Evolutionary conservation across 208 protist genomes (phyloP).

Genomic region (Acanthamoeba sp.): DNA sequence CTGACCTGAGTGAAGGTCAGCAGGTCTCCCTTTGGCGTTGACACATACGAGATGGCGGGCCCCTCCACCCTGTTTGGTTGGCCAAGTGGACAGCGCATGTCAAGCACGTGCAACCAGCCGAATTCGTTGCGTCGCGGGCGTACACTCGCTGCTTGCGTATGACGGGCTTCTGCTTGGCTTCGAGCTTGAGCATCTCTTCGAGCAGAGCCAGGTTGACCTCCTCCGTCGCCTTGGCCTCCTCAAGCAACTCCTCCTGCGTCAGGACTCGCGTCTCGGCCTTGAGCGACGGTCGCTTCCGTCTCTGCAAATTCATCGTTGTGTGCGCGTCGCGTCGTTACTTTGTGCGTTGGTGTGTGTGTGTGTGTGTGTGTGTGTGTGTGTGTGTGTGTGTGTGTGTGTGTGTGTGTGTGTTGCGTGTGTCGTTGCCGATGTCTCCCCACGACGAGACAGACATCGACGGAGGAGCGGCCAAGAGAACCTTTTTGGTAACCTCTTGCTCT

Average conservation of each 20-base stretch:
- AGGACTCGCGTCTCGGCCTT: slow-evolving; percentile 21
- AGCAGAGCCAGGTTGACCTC: slow-evolving; percentile 26
- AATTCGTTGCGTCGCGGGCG: no score
- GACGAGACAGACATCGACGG: background rate
- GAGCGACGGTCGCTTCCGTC: background rate
- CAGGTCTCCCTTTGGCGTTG: background rate
- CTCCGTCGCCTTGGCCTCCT: slow-evolving; percentile 63
- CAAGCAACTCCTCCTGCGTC: slow-evolving; percentile 68
- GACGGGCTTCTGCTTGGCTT: slow-evolving; percentile 50
- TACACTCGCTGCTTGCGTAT: slow-evolving; percentile 52
- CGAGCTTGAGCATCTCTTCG: slow-evolving; percentile 27
- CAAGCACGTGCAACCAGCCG: no score
- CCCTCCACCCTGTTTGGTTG: slow-evolving; percentile 28
- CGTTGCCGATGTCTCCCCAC: no score
- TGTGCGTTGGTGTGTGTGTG: background rate
- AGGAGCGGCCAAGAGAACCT: background rate
- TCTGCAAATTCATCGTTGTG: no score
- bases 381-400: background rate
- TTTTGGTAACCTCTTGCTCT: slow-evolving; percentile 17
- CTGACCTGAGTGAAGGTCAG: slow-evolving; percentile 35
- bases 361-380: background rate
- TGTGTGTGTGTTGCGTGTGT: no score
- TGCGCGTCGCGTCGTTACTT: no score
- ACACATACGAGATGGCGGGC: background rate
- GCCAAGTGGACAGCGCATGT: no score